These are phyloP conservation scores for Sisymbrium altissimum DNA, from an alignment of 345 rosid genomes.

Conservation along the genomic window DNA sequence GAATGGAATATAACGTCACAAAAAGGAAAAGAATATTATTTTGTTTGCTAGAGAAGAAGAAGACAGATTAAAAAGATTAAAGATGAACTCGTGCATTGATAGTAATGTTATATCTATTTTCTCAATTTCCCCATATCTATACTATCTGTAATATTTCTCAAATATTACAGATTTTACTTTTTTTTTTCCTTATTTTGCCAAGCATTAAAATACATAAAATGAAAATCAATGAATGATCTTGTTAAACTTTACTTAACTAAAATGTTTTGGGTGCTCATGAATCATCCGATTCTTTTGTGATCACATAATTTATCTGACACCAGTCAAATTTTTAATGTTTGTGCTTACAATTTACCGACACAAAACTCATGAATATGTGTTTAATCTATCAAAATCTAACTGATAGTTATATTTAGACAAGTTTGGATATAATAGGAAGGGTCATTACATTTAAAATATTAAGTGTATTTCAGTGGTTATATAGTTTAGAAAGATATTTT, in stretches of 20 bases:
- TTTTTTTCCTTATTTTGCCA: too few relatives aligned
- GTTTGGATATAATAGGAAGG: background rate
- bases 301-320: background rate
- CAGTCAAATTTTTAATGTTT: background rate
- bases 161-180: background rate
- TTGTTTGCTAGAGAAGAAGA: background rate
- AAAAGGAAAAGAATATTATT: slow-evolving; percentile 15
- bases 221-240: background rate
- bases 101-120: background rate
- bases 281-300: background rate
- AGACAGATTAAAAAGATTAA: background rate
- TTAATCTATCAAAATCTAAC: background rate
- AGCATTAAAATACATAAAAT: background rate
- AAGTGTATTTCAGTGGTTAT: background rate
- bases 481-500: background rate
- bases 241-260: background rate
- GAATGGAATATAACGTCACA: slow-evolving; percentile 20
- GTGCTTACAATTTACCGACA: background rate
- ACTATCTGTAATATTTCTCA: background rate
- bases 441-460: background rate
- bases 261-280: background rate
- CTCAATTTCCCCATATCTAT: background rate
- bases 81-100: background rate
- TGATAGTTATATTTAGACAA: background rate
- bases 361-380: background rate